These are phyloP conservation scores for Aspergillus campestris DNA, from an alignment of 495 filamentous ascomycete species.

Conservation along the genomic window DNA sequence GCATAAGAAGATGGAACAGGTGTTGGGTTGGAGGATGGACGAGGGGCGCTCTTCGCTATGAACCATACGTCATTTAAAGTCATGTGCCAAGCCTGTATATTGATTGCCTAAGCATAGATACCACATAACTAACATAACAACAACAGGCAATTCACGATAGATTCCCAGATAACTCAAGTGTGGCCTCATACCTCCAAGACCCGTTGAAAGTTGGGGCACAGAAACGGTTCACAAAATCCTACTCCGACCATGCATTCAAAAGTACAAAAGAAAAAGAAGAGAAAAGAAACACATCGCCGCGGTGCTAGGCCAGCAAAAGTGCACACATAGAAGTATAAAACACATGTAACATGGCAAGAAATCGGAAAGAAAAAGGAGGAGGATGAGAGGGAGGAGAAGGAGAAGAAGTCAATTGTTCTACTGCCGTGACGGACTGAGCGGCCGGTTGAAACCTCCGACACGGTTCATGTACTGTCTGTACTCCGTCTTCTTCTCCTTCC, in stretches of 20 bases:
- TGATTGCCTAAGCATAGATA: too few relatives aligned
- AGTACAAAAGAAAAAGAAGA: not conserved
- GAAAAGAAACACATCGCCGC: not conserved
- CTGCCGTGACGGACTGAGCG: constrained; percentile 55
- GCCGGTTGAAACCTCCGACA: constrained; percentile 90
- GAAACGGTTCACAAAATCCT: constrained; percentile 1
- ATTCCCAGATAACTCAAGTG: too few relatives aligned
- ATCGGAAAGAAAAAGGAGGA: not conserved
- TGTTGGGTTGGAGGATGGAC: not conserved
- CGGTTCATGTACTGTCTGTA: constrained; percentile 99
- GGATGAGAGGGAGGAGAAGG: not conserved
- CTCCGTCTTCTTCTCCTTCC: constrained; percentile 92
- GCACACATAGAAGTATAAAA: too few relatives aligned
- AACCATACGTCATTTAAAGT: constrained; percentile 26
- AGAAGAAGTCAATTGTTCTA: not conserved
- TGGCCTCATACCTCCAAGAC: not conserved
- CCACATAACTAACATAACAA: too few relatives aligned
- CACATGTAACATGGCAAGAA: too few relatives aligned
- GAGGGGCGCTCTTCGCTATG: too few relatives aligned
- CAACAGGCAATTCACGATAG: too few relatives aligned
- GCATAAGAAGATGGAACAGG: not conserved
- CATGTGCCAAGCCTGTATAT: constrained; percentile 15
- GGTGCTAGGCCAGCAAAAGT: too few relatives aligned
- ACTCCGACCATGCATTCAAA: constrained; percentile 18
- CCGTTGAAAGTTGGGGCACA: not conserved